Evolutionary conservation across 768 basidiomycete genomes (phyloP), one percentile per base, ranked within the genome.

Genomic region (Calocybe cyanea): DNA sequence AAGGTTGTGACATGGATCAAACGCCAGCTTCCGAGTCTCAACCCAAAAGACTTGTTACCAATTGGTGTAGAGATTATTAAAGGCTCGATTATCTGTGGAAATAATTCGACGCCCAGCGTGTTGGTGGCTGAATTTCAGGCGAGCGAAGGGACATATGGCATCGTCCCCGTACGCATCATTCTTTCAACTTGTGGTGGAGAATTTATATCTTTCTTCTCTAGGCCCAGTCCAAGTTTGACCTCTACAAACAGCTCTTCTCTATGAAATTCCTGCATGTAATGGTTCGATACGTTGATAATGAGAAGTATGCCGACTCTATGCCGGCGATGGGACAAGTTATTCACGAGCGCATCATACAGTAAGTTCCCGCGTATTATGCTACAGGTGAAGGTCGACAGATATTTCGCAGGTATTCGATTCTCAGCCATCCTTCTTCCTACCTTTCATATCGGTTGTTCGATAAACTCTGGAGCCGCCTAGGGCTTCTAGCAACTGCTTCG

Each of bases 31-130:
- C 90, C 88, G 1, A 78, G 71, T 48, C 68, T 91, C 25, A 84
- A 91, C 56, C 78, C 86, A 14, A 86, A 85, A 54, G 89, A 93
- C 58, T 65, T 93, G n/a, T 68, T 97, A 6, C 95, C 95, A 2
- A 62, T 96, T 47, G 88, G 91, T 19, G 73, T 97, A 43, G 78
- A 82, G 49, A 71, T 86, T n/a, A 69, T 71, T 25, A 90, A 84
- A 42, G 90, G 90, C 19, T 87, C 87, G 14, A 80, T 98, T 38
- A 78, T 87, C 15, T 76, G 85, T 15, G 95, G 95, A 9, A 97
- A 94, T 65, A 67, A 78, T 17, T 89, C 94, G 0, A 96, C 92
- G 0, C 85, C 87, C 0, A 85, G 72, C 56, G 67, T 96, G 4
- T 73, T 95, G 32, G 82, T 96, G 19, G 79, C 81, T 0, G 89